Evolutionary conservation across 192 early-diverging fungal genomes (phyloP).

Genomic region (Oehlia diaphana): DNA sequence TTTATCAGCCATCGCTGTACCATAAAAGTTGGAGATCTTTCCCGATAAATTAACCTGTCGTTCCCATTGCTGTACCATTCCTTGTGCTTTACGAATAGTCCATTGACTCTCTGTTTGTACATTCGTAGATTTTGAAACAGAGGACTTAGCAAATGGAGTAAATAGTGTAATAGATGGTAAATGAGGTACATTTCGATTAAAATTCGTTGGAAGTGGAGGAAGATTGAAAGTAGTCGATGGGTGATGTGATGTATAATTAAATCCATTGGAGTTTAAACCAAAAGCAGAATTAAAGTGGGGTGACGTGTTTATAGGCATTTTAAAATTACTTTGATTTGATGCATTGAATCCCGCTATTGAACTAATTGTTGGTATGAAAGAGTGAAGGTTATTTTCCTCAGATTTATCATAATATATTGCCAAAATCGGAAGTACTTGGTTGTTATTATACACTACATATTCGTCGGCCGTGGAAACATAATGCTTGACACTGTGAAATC

Average conservation of each 20-base stretch:
- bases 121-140: neutral
- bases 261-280: neutral
- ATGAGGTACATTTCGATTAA: neutral
- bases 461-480: constrained; percentile 20
- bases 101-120: neutral
- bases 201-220: neutral
- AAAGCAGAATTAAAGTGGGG: neutral
- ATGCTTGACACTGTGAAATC: constrained; percentile 14
- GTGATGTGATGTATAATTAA: neutral
- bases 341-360: neutral
- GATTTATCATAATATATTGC: constrained; percentile 3
- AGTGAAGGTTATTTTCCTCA: neutral
- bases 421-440: constrained; percentile 13
- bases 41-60: neutral
- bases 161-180: neutral
- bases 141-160: neutral
- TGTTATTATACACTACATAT: constrained; percentile 17
- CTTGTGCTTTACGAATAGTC: constrained; percentile 7
- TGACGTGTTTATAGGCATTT: neutral
- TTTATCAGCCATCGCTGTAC: neutral
- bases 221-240: neutral
- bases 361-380: neutral
- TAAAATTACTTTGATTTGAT: neutral
- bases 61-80: constrained; percentile 14
- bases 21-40: neutral